Conservation (phyloP, 148 eudicot genomes). For the Simmondsia chinensis region DNA sequence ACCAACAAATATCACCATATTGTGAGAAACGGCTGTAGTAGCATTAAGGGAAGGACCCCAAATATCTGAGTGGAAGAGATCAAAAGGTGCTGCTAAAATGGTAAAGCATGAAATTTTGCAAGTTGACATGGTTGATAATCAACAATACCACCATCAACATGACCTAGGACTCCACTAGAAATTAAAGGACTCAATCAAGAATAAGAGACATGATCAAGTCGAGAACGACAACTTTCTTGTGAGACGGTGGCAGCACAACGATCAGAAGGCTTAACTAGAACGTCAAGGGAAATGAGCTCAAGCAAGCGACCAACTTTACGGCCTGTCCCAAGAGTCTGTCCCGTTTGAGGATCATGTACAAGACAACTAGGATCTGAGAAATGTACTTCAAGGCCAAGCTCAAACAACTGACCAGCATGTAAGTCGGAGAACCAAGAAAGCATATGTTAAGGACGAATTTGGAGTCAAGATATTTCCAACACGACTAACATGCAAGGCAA, state of each 20-base stretch:
- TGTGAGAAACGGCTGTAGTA: not conserved
- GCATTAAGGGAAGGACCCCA: not conserved
- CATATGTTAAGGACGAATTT: not conserved
- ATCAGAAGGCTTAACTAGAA: not conserved
- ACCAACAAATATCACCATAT: not conserved
- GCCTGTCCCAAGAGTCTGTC: constrained; percentile 1
- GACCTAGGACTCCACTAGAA: not conserved
- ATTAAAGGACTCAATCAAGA: not conserved
- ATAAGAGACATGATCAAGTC: not conserved
- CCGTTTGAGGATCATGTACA: not conserved
- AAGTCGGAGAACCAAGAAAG: not conserved
- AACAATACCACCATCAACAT: not conserved
- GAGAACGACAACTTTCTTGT: not conserved
- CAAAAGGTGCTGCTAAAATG: not conserved
- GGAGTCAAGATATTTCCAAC: not conserved
- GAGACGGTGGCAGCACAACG: not conserved
- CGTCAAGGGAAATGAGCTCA: not conserved
- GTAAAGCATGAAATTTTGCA: not conserved
- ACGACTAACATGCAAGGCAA: not conserved
- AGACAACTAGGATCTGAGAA: not conserved
- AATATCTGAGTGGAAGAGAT: not conserved
- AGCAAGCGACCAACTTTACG: constrained; percentile 1
- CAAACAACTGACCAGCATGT: not conserved
- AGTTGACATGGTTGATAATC: not conserved
- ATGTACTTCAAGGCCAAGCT: not conserved